These are phyloP conservation scores for Paecilomyces formosus DNA, from an alignment of 2,329 filamentous ascomycete genomes.

Conservation along the genomic window DNA sequence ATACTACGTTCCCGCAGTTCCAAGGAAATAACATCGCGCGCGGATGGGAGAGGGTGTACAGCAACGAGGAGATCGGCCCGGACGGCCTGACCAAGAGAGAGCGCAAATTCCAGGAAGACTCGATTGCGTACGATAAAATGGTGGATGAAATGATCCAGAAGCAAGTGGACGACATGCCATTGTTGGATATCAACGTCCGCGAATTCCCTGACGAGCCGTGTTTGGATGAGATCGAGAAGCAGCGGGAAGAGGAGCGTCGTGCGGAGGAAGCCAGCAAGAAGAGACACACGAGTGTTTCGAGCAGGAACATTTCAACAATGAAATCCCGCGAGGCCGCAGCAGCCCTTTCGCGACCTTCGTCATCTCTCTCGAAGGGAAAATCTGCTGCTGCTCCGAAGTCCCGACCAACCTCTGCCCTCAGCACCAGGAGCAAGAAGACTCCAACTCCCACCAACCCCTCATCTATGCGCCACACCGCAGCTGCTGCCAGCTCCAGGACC, in stretches of 20 bases:
- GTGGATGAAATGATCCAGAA: slow-evolving; percentile 61
- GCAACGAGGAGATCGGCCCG: slow-evolving; percentile 37
- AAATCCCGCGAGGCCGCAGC: slow-evolving; percentile 34
- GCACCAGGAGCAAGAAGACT: slow-evolving; percentile 35
- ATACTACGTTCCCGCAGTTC: slow-evolving; percentile 47
- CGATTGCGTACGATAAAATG: slow-evolving; percentile 54
- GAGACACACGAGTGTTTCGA: slow-evolving; percentile 16
- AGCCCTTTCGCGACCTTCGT: slow-evolving; percentile 24
- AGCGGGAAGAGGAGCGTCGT: slow-evolving; percentile 16
- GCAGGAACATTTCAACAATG: slow-evolving; percentile 23
- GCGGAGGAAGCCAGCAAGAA: slow-evolving; percentile 16
- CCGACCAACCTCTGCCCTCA: slow-evolving; percentile 25
- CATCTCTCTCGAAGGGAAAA: slow-evolving; percentile 25
- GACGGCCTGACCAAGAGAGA: slow-evolving; percentile 57
- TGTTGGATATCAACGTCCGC: slow-evolving; percentile 51
- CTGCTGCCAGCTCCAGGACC: slow-evolving; percentile 63
- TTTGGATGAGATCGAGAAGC: slow-evolving; percentile 29
- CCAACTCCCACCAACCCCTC: slow-evolving; percentile 41
- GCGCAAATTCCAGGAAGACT: slow-evolving; percentile 62
- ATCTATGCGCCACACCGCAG: slow-evolving; percentile 52
- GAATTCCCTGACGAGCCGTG: slow-evolving; percentile 26
- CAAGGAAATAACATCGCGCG: slow-evolving; percentile 46
- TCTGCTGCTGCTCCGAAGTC: slow-evolving; percentile 21
- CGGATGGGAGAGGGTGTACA: slow-evolving; percentile 45
- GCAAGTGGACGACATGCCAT: slow-evolving; percentile 57